Base-by-base conservation (phyloP, 2,329 filamentous ascomycete genomes). In the Rutstroemia sp. region DNA sequence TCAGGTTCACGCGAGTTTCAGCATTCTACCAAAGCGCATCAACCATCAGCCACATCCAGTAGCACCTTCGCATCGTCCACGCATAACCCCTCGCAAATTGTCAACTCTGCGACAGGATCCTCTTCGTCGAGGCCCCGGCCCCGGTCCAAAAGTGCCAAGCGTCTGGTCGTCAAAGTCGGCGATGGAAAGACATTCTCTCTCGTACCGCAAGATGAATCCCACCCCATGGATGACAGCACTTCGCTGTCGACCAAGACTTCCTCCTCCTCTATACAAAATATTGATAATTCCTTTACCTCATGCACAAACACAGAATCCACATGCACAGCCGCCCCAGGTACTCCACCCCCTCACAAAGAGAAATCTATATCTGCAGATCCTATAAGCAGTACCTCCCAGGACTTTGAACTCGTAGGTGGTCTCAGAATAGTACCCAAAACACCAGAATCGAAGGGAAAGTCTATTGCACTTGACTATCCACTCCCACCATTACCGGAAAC, bases 351-450 rank as follows among this genome's bases (percentile, higher is more conserved):
- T 36, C 54, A 63, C 50, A 56, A 53, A 48, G 63, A 65, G 57
- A 59, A 60, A 56, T 52, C 61, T 52, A 62, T 64, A 64, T 61
- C 60, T 62, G 63, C 59, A 46, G 63, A 68, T 66, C 64, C 60
- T 68, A 68, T 65, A 60, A 65, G 51, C 58, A 61, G 48, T 48
- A 65, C 67, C 30, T 67, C 67, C 48, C 66, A 64, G 63, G 67
- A 69, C 51, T 70, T 67, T 60, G 57, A 65, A 48, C 62, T 70
- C 39, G 64, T 68, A 14, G 69, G 68, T 49, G 68, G 68, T 51
- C 61, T 70, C 53, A 66, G 69, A 38, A 69, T 70, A 59, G 69
- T 70, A 30, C 65, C 68, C 40, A 66, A 66, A 56, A 70, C 65
- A 57, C 68, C 68, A 61, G 65, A 70, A 54, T 59, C 63, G 42